These are phyloP conservation scores for Phanerochaete sordida DNA, from an alignment of 768 basidiomycete species.

Conservation along the genomic window DNA sequence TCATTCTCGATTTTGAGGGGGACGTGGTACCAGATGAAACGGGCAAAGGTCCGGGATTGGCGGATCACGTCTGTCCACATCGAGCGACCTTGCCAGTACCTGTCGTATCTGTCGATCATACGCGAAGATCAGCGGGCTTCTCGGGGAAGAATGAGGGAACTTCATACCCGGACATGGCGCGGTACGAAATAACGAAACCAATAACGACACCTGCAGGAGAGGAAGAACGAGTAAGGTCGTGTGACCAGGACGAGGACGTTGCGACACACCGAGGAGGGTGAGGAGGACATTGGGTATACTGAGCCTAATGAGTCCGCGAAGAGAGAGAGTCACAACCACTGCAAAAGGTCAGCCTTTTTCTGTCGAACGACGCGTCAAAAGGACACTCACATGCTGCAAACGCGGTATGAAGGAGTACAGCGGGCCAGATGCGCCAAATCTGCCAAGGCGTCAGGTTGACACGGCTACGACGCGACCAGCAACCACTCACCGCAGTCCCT, in stretches of 20 bases:
- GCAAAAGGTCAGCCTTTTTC: background rate
- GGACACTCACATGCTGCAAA: conserved; percentile 45
- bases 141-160: background rate
- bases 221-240: background rate
- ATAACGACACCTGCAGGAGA: conserved; percentile 62
- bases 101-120: conserved; percentile 43
- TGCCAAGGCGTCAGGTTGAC: conserved; percentile 2
- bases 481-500: conserved; percentile 3
- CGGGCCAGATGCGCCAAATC: conserved; percentile 67
- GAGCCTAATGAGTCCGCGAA: conserved; percentile 36
- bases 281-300: conserved; percentile 55
- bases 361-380: background rate
- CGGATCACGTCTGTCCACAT: conserved; percentile 57
- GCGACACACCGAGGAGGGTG: conserved; percentile 50
- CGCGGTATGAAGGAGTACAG: conserved; percentile 55
- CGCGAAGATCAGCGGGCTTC: background rate
- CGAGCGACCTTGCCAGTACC: conserved; percentile 56
- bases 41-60: conserved; percentile 43
- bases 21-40: conserved; percentile 62
- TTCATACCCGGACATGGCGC: conserved; percentile 54
- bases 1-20: conserved; percentile 46
- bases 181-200: conserved; percentile 56
- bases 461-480: background rate
- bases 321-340: conserved; percentile 44
- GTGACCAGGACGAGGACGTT: background rate